phyloP scores from a whole-genome alignment of 192 early-diverging fungal species.

The Dissophora ornata region DNA sequence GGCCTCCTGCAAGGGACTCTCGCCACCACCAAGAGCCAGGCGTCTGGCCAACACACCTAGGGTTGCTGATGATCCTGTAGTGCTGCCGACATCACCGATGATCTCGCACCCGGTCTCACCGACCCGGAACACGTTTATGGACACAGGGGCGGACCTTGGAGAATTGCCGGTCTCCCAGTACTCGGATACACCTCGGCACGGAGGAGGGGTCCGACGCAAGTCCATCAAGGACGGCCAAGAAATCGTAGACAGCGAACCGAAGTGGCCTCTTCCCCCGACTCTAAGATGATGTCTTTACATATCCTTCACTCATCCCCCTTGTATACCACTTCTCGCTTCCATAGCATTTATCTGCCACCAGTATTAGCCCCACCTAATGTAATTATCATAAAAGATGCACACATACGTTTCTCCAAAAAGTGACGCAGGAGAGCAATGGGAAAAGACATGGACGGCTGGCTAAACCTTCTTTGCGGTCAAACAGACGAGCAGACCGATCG shows the following conservation, averaged over 20 bases:
- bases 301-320: not conserved
- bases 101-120: not conserved
- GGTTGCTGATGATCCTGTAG: not conserved
- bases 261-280: constrained; percentile 18
- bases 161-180: not conserved
- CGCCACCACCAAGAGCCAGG: constrained; percentile 29
- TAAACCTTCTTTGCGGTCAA: constrained; percentile 12
- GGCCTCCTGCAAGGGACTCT: constrained; percentile 18
- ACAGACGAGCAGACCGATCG: constrained; percentile 22
- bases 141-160: too few species aligned
- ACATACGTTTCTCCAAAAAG: too few species aligned
- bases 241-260: not conserved
- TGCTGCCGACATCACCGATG: not conserved
- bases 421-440: too few species aligned
- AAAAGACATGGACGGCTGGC: too few species aligned
- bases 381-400: too few species aligned
- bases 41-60: constrained; percentile 11
- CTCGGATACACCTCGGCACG: constrained; percentile 23
- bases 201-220: constrained; percentile 34
- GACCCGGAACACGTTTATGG: constrained; percentile 19
- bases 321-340: not conserved
- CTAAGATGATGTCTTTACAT: not conserved
- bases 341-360: too few species aligned
- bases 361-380: not conserved
- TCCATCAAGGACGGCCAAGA: constrained; percentile 17